Base-by-base conservation (phyloP, 257 asterid genomes). In the Ophiorrhiza pumila region DNA sequence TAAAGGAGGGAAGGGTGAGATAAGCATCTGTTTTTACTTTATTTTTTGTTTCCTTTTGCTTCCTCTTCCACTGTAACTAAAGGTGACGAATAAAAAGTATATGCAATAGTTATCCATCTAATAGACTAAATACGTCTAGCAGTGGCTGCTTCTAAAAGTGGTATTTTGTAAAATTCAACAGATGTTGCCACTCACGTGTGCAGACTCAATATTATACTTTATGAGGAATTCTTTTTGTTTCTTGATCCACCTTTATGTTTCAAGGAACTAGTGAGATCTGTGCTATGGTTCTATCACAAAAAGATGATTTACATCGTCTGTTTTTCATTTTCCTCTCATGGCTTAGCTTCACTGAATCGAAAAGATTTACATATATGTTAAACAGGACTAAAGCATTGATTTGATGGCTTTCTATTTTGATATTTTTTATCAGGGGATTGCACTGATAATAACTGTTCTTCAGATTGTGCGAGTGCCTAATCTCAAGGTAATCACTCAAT, bases 401-500 rank as follows among this genome's bases (percentile, higher is more conserved):
- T 69, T 58, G 39, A 78, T 72, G 42, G 47, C 71, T 47, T 32
- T 71, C 65, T 12, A 35, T 71, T 76, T 59, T 76, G 47, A 56
- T 76, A 73, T 53, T 78, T 41, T 67, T 75, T 69, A 73, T 76
- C 91, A 93, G 98, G 98, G 98, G 20, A 86, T 93, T 74, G 82
- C 97, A 29, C 82, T 93, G 71, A 93, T 93, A 62, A 89, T 87
- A 73, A 93, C 96, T 6, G 98, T 93, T 80, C 89, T 93, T 82
- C 98, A 93, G 85, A 93, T 93, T 55, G 92, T 93, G 17, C 90
- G 90, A 71, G 85, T 93, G 77, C 98, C 98, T 60, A 91, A 93
- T 85, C 98, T 93, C 81, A 89, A 93, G 98, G 98, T 90, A 83
- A 86, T 43, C 18, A 32, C 65, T 74, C 61, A 34, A 69, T 43